Evolutionary conservation across 192 early-diverging fungal species (phyloP).

Genomic region (Coemansia sp.): DNA sequence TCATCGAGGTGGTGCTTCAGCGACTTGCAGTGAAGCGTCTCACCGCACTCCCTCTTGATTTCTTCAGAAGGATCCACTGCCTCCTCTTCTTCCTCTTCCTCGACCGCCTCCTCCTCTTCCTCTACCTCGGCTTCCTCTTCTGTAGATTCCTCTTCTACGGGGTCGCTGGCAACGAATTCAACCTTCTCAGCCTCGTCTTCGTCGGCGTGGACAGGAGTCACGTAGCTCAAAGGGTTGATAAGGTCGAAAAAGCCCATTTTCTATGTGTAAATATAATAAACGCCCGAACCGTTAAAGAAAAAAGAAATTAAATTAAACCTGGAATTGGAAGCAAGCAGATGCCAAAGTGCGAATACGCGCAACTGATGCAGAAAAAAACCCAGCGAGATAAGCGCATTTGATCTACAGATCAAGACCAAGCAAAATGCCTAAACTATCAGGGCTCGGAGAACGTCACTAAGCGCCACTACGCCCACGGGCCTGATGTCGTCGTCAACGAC

Average conservation of each 20-base stretch:
- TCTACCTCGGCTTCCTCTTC: slow-evolving; percentile 24
- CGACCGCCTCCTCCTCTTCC: slow-evolving; percentile 14
- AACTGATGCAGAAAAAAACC: not conserved
- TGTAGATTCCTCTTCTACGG: slow-evolving; percentile 29
- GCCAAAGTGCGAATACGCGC: not conserved
- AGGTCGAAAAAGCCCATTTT: slow-evolving; percentile 50
- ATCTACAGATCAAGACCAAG: slow-evolving; percentile 2
- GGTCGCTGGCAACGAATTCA: slow-evolving; percentile 34
- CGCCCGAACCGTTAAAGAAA: not conserved
- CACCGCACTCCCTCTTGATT: slow-evolving; percentile 53
- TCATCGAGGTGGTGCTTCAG: slow-evolving; percentile 76
- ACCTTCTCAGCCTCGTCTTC: slow-evolving; percentile 30
- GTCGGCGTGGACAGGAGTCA: slow-evolving; percentile 67
- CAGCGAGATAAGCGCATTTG: slow-evolving; percentile 2
- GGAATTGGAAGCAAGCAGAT: not conserved
- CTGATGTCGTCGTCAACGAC: slow-evolving; percentile 81
- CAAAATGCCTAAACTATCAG: slow-evolving; percentile 32
- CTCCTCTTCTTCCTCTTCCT: slow-evolving; percentile 41
- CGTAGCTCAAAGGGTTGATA: slow-evolving; percentile 56
- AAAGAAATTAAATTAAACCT: not conserved
- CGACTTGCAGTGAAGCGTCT: slow-evolving; percentile 61
- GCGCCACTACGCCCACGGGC: slow-evolving; percentile 78
- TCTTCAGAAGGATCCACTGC: slow-evolving; percentile 39
- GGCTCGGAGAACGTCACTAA: slow-evolving; percentile 76
- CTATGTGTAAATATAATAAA: not conserved